Evolutionary conservation across 176 grass and related monocot species (phyloP).

Genomic region (Olyra latifolia): DNA sequence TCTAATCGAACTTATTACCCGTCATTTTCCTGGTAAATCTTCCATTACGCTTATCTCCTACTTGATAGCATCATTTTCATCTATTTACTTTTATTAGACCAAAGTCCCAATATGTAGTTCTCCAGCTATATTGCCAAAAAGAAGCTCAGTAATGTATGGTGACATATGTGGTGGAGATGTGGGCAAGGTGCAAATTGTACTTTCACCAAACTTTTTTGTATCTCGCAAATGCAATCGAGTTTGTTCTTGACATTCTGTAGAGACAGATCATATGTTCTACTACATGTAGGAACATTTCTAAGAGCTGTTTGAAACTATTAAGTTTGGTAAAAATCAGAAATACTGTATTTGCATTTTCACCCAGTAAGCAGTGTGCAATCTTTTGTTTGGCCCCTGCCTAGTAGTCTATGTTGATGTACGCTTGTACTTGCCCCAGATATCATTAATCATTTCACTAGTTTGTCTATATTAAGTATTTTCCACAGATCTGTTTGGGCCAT

Average conservation of each 20-base stretch:
- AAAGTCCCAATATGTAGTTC: not conserved
- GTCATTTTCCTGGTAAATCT: conserved; percentile 86
- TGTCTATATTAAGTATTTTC: not conserved
- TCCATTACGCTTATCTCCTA: not conserved
- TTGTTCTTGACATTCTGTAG: too few species aligned
- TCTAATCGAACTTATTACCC: conserved; percentile 69
- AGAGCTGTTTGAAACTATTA: too few species aligned
- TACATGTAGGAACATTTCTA: too few species aligned
- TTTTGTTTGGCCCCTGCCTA: not conserved
- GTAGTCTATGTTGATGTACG: not conserved
- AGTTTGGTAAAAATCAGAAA: too few species aligned
- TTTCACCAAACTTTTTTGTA: too few species aligned
- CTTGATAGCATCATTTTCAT: not conserved
- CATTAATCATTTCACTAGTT: not conserved
- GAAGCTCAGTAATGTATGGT: not conserved
- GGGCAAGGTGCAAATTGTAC: too few species aligned
- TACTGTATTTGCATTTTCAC: too few species aligned
- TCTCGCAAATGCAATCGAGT: too few species aligned
- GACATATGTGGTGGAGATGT: too few species aligned
- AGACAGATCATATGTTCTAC: too few species aligned
- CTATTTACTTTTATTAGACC: conserved; percentile 2
- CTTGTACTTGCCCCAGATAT: not conserved
- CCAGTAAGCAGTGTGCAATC: not conserved
- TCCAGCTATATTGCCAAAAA: not conserved
- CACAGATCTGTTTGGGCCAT: not conserved